Evolutionary conservation across 495 filamentous ascomycete genomes (phyloP).

Genomic region (Penicillium samsonianum): DNA sequence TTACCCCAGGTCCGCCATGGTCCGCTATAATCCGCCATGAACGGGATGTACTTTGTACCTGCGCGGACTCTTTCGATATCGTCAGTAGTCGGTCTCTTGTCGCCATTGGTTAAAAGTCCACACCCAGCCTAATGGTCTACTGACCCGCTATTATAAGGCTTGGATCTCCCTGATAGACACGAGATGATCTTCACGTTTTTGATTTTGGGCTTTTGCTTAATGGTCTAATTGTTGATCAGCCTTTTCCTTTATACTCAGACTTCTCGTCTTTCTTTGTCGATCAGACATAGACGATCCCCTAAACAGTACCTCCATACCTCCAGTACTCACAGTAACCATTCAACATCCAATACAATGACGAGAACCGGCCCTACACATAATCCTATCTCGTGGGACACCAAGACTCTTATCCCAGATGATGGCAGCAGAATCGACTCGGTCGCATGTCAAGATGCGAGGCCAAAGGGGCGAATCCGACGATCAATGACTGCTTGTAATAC

Average conservation of each 20-base stretch:
- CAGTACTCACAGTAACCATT: slow-evolving; percentile 1
- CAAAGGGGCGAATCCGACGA: slow-evolving; percentile 42
- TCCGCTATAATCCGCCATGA: slow-evolving; percentile 3
- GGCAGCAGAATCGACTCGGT: slow-evolving; percentile 29
- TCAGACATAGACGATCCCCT: slow-evolving; percentile 16
- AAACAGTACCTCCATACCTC: not conserved
- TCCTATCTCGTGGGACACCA: slow-evolving; percentile 35
- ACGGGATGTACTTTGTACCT: slow-evolving; percentile 33
- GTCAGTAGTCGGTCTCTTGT: slow-evolving; percentile 32
- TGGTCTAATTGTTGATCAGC: slow-evolving; percentile 23
- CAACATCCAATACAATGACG: slow-evolving; percentile 30
- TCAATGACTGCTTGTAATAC: slow-evolving; percentile 49
- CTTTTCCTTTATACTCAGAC: slow-evolving; percentile 6
- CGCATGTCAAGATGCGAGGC: slow-evolving; percentile 33
- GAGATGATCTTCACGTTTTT: slow-evolving; percentile 27
- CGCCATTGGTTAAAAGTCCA: slow-evolving; percentile 28
- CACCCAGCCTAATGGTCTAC: slow-evolving; percentile 2
- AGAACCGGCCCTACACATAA: slow-evolving; percentile 30
- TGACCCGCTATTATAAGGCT: slow-evolving; percentile 34
- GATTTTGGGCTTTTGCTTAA: slow-evolving; percentile 15
- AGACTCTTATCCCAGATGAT: slow-evolving; percentile 32
- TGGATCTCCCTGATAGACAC: slow-evolving; percentile 22
- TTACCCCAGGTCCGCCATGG: slow-evolving; percentile 35
- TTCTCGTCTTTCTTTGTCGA: slow-evolving; percentile 3
- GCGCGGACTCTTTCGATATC: slow-evolving; percentile 34